Base-by-base conservation (phyloP, 768 basidiomycete species). In the Leccinum incarnatum region DNA sequence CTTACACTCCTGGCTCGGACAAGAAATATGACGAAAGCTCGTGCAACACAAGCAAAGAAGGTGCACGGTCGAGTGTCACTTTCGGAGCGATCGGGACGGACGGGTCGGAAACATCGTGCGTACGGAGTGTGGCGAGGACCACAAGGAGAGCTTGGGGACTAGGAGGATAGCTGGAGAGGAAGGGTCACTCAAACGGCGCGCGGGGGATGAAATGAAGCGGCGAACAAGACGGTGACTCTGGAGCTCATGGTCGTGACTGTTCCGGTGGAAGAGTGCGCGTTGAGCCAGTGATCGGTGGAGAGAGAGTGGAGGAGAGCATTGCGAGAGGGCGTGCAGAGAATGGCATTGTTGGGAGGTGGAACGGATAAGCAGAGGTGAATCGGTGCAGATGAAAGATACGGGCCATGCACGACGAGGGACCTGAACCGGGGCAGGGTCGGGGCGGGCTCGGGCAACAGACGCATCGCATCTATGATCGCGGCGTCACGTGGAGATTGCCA, bases 381-480 rank as follows among this genome's bases (percentile, higher is more conserved):
- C 4, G 88, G 88, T 5, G 88, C 86, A 4, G 91, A 86, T 19
- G 86, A 72, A 53, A 83, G 85, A 67, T 84, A 88, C 0, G 75
- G 58, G 1, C 91, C 91, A 25, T 81, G 77, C 32, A 92, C 72
- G 12, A 92, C 75, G n/a, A 91, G 69, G 5, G 83, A 79, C 17
- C 69, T 73, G 72, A 84, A 89, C 2, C 62, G 64, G 4, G 89
- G 88, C n/a, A 89, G 70, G 8, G 66, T 49, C 17, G 81, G 80
- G 3, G 75, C 75, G 51, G 76, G 69, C 7, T 67, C 66, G 34
- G 81, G 75, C 47, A 81, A 81, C 15, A 84, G 57, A 36, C 77
- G 75, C 58, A 72, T 62, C 14, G 21, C 27, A 30, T 23, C 42
- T 47, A 29, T 50, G 29, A 29, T 30, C 27, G 8, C 30, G 10